A percentile compares a stretch with the other conserved stretches of the same genome.
phyloP scores from a whole-genome alignment of 352 stramenopile genomes.

The Pythium monospermum region DNA sequence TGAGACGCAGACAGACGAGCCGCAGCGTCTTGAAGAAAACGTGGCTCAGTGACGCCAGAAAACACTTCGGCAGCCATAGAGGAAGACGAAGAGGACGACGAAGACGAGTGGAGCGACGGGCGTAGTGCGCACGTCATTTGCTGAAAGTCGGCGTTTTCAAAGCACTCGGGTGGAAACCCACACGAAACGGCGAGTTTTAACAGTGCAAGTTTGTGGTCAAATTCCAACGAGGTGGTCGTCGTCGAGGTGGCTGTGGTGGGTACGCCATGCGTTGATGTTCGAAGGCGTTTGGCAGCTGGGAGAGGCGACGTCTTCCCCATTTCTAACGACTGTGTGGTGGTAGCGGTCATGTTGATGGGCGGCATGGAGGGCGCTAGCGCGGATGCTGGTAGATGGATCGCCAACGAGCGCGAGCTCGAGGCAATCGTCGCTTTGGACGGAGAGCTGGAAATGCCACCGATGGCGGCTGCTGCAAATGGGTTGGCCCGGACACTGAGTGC shows the following conservation, averaged over 20 bases:
- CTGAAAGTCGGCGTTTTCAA: constrained; percentile 20
- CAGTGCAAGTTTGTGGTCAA: constrained; percentile 17
- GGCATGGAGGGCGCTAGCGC: too few species aligned
- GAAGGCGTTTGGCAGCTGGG: not conserved
- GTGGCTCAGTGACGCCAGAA: constrained; percentile 21
- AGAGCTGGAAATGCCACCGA: not conserved
- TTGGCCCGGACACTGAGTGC: not conserved
- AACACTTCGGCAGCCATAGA: constrained; percentile 17
- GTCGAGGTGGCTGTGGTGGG: too few species aligned
- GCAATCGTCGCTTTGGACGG: not conserved
- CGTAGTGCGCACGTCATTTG: constrained; percentile 15
- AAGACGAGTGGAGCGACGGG: constrained; percentile 9
- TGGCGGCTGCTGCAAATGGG: not conserved
- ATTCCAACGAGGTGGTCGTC: not conserved
- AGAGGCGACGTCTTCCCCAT: too few species aligned
- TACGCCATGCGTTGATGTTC: not conserved
- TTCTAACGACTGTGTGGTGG: too few species aligned
- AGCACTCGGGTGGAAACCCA: constrained; percentile 10
- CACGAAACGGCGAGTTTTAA: constrained; percentile 20
- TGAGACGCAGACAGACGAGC: constrained; percentile 37
- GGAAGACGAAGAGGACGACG: too few species aligned
- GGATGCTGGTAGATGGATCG: not conserved
- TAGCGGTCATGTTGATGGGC: too few species aligned
- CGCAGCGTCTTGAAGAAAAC: constrained; percentile 38
- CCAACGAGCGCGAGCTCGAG: not conserved